Evolutionary conservation across 768 basidiomycete genomes (phyloP), one percentile per base, ranked within the genome.

Genomic region (Trametes villosa): DNA sequence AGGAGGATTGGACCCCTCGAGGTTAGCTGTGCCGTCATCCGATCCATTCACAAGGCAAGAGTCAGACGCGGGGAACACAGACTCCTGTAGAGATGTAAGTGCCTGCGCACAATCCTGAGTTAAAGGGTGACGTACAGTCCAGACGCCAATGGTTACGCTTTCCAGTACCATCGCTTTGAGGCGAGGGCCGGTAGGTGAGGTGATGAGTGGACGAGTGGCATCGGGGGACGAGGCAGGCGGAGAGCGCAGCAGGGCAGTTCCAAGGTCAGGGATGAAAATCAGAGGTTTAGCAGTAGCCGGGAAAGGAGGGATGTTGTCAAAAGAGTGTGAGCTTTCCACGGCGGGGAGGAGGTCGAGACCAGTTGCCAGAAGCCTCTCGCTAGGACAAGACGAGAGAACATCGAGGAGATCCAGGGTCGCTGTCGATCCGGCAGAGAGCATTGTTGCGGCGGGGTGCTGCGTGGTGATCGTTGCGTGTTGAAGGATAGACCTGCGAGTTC

Each of bases 41-140:
- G 17, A 30, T 7, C n/a, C 17, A 26, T 7, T 36, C 7, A 20
- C 18, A 17, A n/a, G 38, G 8, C 12, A 18, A 2, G 30, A 30
- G 1, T 2, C 58, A 27, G 73, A 64, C n/a, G n/a, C n/a, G n/a
- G n/a, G n/a, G n/a, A n/a, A n/a, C n/a, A n/a, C n/a, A n/a, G n/a
- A n/a, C n/a, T n/a, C n/a, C n/a, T n/a, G n/a, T n/a, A n/a, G n/a
- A n/a, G n/a, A n/a, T n/a, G n/a, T n/a, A n/a, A n/a, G n/a, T n/a
- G n/a, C n/a, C n/a, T n/a, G n/a, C n/a, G n/a, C n/a, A n/a, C n/a
- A n/a, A n/a, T n/a, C n/a, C n/a, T n/a, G n/a, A n/a, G n/a, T n/a
- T n/a, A n/a, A n/a, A n/a, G n/a, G n/a, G n/a, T n/a, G 2, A 67
- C 77, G 65, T 59, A 78, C 76, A 50, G 67, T 57, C 77, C 77